Conservation (phyloP, 805 yeast genomes). For the Gaillardinia entomophila region DNA sequence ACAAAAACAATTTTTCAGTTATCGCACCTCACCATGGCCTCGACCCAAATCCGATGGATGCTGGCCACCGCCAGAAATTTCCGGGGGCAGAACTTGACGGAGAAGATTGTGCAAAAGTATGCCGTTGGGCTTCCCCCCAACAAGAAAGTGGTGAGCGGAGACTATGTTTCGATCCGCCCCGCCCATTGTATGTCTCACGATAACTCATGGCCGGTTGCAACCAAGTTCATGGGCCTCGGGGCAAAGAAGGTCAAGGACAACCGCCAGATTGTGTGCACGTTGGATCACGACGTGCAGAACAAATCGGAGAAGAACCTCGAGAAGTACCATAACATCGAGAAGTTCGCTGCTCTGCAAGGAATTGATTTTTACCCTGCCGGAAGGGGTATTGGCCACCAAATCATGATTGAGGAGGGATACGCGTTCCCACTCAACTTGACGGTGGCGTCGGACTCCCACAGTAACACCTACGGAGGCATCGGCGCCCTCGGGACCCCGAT, state of each 20-base stretch:
- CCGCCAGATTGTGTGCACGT: constrained; percentile 89
- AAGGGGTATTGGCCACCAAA: constrained; percentile 98
- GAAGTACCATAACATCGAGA: constrained; percentile 83
- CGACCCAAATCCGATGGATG: constrained; percentile 9
- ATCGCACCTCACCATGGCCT: neutral
- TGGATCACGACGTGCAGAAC: constrained; percentile 98
- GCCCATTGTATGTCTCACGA: constrained; percentile 99
- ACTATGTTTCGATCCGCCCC: constrained; percentile 90
- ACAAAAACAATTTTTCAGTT: constrained; percentile 1
- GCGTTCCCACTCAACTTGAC: constrained; percentile 91
- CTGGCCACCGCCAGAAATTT: constrained; percentile 9
- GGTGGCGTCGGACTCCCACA: constrained; percentile 97
- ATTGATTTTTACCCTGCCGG: constrained; percentile 98
- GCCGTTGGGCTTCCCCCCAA: constrained; percentile 80
- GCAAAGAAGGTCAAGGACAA: constrained; percentile 78
- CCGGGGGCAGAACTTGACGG: constrained; percentile 81
- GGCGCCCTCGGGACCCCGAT: constrained; percentile 96
- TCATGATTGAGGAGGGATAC: constrained; percentile 98
- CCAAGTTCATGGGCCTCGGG: constrained; percentile 92
- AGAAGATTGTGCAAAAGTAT: constrained; percentile 89
- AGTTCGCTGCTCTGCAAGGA: constrained; percentile 85
- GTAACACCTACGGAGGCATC: constrained; percentile 96
- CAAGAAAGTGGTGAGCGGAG: constrained; percentile 80
- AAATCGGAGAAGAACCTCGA: constrained; percentile 80
- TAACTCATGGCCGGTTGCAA: constrained; percentile 98